Conservation (phyloP, 257 asterid genomes). For the Linderniella brevidens region DNA sequence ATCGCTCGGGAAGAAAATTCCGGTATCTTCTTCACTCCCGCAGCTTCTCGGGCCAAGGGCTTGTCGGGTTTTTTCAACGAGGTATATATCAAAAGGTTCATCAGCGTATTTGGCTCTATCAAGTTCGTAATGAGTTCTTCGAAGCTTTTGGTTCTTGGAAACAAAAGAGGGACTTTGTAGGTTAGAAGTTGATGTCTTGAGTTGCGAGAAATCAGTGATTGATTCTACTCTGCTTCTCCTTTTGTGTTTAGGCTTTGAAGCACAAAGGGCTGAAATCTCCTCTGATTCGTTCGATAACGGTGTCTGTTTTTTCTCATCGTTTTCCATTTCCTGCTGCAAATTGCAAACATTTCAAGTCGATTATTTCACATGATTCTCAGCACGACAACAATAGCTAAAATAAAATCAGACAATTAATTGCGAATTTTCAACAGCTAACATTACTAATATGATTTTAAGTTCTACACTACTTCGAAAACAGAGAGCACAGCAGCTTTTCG, state of each 20-base stretch:
- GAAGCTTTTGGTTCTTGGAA: constrained; percentile 5
- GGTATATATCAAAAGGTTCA: constrained; percentile 41
- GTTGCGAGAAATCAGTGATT: constrained; percentile 8
- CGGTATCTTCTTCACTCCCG: background rate
- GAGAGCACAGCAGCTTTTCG: constrained; percentile 8
- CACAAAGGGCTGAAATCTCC: constrained; percentile 19
- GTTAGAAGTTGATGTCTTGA: no score
- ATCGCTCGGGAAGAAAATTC: constrained; percentile 1
- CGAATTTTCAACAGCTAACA: no score
- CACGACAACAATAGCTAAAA: constrained; percentile 4
- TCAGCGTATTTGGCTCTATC: constrained; percentile 6
- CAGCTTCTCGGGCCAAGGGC: background rate
- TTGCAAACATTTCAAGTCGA: background rate
- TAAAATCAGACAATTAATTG: constrained; percentile 4
- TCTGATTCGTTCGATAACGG: constrained; percentile 3
- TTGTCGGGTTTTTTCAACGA: constrained; percentile 5
- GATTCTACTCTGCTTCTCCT: constrained; percentile 18
- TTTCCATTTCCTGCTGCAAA: no score
- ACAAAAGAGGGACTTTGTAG: constrained; percentile 1
- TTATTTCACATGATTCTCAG: constrained; percentile 7
- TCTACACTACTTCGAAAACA: no score
- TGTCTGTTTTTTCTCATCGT: constrained; percentile 1
- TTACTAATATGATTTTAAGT: no score
- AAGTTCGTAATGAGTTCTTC: constrained; percentile 5
- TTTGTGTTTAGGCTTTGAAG: constrained; percentile 6